Percentiles rank a stretch among this genome's conserved stretches.
Conservation (phyloP, 208 protist genomes). For the Leptomonas pyrrhocoris region DNA sequence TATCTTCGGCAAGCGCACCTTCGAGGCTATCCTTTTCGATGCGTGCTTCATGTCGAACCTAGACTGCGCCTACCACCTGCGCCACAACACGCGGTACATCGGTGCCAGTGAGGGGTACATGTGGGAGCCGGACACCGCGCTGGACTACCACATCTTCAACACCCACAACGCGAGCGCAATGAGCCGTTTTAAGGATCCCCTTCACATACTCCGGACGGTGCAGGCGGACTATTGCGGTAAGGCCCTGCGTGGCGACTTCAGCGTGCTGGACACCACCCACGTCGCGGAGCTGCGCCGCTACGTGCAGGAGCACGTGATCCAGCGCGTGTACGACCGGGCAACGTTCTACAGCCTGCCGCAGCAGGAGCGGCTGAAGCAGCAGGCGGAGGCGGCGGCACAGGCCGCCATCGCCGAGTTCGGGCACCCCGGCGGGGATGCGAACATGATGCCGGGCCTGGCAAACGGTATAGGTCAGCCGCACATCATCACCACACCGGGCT, state of each 20-base stretch:
- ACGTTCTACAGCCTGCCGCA: conserved; percentile 72
- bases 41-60: conserved; percentile 90
- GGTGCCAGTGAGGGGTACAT: conserved; percentile 85
- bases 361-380: conserved; percentile 49
- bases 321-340: conserved; percentile 75
- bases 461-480: conserved; percentile 20
- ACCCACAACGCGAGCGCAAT: conserved; percentile 73
- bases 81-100: conserved; percentile 84
- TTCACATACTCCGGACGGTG: conserved; percentile 60
- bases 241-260: conserved; percentile 71
- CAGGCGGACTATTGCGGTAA: conserved; percentile 80
- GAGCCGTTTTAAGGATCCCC: conserved; percentile 69
- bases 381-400: conserved; percentile 54
- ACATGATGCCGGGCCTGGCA: conserved; percentile 12
- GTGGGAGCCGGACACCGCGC: conserved; percentile 80
- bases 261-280: conserved; percentile 76
- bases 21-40: conserved; percentile 88
- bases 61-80: conserved; percentile 84
- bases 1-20: conserved; percentile 62
- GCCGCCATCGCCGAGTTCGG: conserved; percentile 31
- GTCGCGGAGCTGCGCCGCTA: conserved; percentile 61
- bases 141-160: conserved; percentile 87
- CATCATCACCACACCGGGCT: conserved; percentile 18
- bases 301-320: conserved; percentile 72
- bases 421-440: conserved; percentile 33